Evolutionary conservation across 768 basidiomycete genomes (phyloP).

Genomic region (Kwoniella botswanensis): DNA sequence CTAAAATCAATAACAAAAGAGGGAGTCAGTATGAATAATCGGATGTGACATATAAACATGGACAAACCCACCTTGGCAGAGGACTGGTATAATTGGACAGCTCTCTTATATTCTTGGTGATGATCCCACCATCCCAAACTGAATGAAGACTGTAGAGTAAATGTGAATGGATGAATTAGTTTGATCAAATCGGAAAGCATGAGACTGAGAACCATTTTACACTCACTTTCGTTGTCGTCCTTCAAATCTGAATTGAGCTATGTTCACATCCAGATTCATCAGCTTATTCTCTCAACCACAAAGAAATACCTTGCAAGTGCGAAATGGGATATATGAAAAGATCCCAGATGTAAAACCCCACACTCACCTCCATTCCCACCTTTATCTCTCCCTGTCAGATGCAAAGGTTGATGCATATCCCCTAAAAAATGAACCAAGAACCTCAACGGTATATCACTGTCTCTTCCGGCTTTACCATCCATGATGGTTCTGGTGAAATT

Average conservation of each 20-base stretch:
- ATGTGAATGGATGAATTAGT: background rate
- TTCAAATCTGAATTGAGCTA: conserved; percentile 73
- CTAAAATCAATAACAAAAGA: conserved; percentile 25
- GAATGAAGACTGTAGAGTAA: conserved; percentile 71
- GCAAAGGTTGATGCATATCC: conserved; percentile 91
- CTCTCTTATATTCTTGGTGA: conserved; percentile 78
- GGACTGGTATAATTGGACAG: conserved; percentile 80
- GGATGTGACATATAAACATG: background rate
- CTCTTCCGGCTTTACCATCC: conserved; percentile 45
- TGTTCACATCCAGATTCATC: background rate
- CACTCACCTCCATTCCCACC: conserved; percentile 76
- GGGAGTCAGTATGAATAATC: background rate
- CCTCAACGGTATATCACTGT: conserved; percentile 77
- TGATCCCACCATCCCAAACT: conserved; percentile 81
- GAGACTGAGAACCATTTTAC: background rate
- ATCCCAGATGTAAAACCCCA: conserved; percentile 18
- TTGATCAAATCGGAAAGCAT: conserved; percentile 5
- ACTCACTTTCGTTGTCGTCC: conserved; percentile 72
- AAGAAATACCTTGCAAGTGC: too few relatives aligned
- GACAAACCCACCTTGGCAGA: conserved; percentile 64
- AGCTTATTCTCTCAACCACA: background rate
- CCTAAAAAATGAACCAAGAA: conserved; percentile 93
- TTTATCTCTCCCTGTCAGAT: conserved; percentile 82
- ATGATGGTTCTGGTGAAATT: conserved; percentile 73
- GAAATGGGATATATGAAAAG: background rate